A percentile compares a stretch with the other conserved stretches of the same genome.
phyloP scores from a whole-genome alignment of 257 asterid genomes.

The Solanum pinnatisectum region DNA sequence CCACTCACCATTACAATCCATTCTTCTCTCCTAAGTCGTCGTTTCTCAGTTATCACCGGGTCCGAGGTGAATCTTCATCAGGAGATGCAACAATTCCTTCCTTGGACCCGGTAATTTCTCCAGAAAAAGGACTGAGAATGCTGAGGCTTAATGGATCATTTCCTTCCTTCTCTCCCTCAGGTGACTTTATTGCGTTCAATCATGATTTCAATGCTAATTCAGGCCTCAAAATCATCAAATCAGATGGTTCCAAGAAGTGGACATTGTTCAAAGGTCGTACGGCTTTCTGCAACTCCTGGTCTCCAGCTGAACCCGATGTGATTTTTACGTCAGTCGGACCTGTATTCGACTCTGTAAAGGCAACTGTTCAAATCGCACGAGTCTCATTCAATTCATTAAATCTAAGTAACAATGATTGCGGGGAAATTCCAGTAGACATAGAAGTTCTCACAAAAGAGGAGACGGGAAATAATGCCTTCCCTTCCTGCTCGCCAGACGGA shows the following conservation, averaged over 20 bases:
- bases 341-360: constrained; percentile 33
- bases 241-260: constrained; percentile 72
- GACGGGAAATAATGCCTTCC: constrained; percentile 79
- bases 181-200: constrained; percentile 46
- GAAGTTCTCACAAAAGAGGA: constrained; percentile 51
- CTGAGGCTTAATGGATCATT: constrained; percentile 56
- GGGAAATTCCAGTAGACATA: constrained; percentile 27
- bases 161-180: constrained; percentile 64
- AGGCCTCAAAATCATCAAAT: constrained; percentile 46
- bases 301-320: constrained; percentile 50
- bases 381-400: constrained; percentile 36
- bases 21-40: constrained; percentile 43
- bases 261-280: constrained; percentile 33
- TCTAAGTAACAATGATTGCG: constrained; percentile 13
- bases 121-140: constrained; percentile 37
- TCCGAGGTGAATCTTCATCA: constrained; percentile 40
- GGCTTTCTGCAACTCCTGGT: constrained; percentile 56
- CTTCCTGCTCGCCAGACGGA: constrained; percentile 79
- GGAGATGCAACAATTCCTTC: constrained; percentile 39
- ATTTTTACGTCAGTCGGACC: constrained; percentile 72
- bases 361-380: constrained; percentile 64
- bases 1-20: constrained; percentile 78
- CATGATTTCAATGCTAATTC: constrained; percentile 28
- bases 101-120: constrained; percentile 41
- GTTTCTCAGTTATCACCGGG: constrained; percentile 56